These are phyloP conservation scores for Rubus parviflorus DNA, from an alignment of 306 rosid species.

Conservation along the genomic window DNA sequence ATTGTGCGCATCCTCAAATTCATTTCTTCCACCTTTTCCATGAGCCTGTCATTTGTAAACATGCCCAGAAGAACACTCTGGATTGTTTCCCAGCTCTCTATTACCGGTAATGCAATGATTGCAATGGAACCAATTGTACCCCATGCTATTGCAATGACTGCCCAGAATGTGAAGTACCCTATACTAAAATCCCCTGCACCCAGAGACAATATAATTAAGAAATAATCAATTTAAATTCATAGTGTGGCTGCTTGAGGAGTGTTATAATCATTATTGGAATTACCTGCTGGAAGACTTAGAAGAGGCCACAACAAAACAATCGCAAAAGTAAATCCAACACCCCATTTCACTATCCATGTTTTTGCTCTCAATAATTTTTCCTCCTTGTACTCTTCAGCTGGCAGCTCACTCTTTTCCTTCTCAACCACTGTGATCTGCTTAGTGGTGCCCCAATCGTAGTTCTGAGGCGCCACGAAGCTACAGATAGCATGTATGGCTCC, in stretches of 20 bases:
- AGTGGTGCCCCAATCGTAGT: constrained; percentile 88
- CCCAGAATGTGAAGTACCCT: constrained; percentile 84
- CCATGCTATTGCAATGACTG: constrained; percentile 86
- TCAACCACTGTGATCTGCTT: constrained; percentile 74
- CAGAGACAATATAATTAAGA: constrained; percentile 3
- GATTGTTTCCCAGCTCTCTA: constrained; percentile 79
- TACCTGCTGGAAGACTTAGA: constrained; percentile 86
- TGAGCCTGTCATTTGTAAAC: constrained; percentile 78
- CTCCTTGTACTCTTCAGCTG: constrained; percentile 73
- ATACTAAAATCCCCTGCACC: constrained; percentile 62
- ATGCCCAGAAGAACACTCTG: constrained; percentile 53
- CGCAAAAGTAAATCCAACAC: constrained; percentile 68
- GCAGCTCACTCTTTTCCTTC: constrained; percentile 65
- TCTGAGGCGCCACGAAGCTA: constrained; percentile 75
- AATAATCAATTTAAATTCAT: background rate
- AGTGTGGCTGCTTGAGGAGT: background rate
- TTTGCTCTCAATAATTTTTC: constrained; percentile 61
- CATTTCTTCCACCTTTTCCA: constrained; percentile 71
- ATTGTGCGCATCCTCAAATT: constrained; percentile 61
- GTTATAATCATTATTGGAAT: constrained; percentile 6
- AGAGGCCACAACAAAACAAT: constrained; percentile 85
- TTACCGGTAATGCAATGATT: constrained; percentile 64
- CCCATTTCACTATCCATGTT: constrained; percentile 86
- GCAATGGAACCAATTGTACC: constrained; percentile 79
- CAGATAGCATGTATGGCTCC: constrained; percentile 63